A percentile compares a stretch with the other conserved stretches of the same genome.
Evolutionary conservation across 2,329 filamentous ascomycete genomes (phyloP).

Genomic region (Trichoderma pleuroti): DNA sequence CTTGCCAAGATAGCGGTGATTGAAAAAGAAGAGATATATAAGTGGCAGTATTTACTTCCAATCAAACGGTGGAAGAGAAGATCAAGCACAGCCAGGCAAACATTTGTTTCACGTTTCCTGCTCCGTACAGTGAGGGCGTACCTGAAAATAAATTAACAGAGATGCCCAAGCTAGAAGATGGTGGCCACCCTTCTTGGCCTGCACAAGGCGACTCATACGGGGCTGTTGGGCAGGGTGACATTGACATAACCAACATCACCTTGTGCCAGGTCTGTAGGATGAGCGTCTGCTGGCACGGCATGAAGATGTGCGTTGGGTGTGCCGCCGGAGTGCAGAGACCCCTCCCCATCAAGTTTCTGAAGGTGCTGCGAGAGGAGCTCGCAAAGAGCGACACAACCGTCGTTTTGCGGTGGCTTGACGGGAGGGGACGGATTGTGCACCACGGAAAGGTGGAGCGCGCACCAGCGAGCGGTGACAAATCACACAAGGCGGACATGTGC

Average conservation of each 20-base stretch:
- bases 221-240: not conserved
- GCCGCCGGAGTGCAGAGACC: not conserved
- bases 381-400: not conserved
- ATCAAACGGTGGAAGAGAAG: not conserved
- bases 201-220: not conserved
- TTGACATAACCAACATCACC: not conserved
- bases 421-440: not conserved
- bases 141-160: not conserved
- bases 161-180: not conserved
- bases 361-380: not conserved
- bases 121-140: not conserved
- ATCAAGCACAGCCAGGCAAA: not conserved
- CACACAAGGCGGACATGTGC: not conserved
- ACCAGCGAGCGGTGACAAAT: not conserved
- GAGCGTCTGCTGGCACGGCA: constrained; percentile 3
- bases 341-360: constrained; percentile 5
- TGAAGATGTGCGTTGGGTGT: not conserved
- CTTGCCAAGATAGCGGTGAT: not conserved
- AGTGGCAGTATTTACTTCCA: not conserved
- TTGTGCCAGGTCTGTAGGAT: constrained; percentile 5
- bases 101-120: not conserved
- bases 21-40: not conserved
- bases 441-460: not conserved
- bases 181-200: not conserved
- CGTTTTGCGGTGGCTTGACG: not conserved